Base-by-base conservation (phyloP, 1,284 basidiomycete genomes). In the Trichosporon faecale region DNA sequence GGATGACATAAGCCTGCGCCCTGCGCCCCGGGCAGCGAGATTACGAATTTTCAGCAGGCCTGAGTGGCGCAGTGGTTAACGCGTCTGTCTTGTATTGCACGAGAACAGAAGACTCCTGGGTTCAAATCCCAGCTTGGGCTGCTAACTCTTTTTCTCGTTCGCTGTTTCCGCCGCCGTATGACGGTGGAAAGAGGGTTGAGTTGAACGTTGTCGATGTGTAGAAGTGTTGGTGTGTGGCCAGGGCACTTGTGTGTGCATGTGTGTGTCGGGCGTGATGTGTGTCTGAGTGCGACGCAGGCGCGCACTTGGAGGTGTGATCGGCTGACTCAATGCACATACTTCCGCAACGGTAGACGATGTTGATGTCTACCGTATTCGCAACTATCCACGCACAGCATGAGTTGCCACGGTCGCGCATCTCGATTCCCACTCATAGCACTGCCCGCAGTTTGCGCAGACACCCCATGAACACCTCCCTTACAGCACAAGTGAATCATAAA, bases 61-160 rank as follows among this genome's bases (percentile, higher is more conserved):
- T 52, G 49, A 52, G 49, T 52, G 49, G 49, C 49, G 49, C 49
- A 52, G 49, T 52, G 49, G 49, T 52, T 52, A 52, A 52, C 49
- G 49, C 49, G 49, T 52, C 49, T 52, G 49, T 52, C 49, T 52
- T 52, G 49, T 52, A 52, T 25, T 25, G 12, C 16, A 52, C 49
- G 49, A 25, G 49, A 52, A 52, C 49, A 52, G 49, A 52, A 52
- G 49, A 52, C 49, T 52, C 49, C 49, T 52, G 49, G 49, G 49
- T 52, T 52, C 49, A 52, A 52, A 52, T 52, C 49, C 49, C 49
- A 52, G 49, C 49, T 52, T 52, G 49, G 49, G 49, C 49, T 52
- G n/a, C 21, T 21, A 23, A 21, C 49, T 21, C 49, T 52, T 52
- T 52, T 52, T 7, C 21, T 7, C 14, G 9, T 52, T 3, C 49